phyloP scores from a whole-genome alignment of 2,329 filamentous ascomycete species.

The Venturia asperata region DNA sequence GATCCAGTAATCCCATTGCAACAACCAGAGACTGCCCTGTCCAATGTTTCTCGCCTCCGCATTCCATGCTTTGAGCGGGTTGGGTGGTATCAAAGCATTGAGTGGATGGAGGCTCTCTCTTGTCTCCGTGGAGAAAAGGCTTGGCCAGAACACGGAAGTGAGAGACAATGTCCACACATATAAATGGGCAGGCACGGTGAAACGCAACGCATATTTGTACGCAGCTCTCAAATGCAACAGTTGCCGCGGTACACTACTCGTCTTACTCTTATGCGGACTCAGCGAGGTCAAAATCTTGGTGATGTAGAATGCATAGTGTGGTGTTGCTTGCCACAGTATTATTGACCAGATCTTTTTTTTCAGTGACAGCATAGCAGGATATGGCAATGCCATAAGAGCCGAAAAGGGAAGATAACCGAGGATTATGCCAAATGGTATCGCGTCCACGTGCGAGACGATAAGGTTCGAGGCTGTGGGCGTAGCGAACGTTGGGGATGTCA shows the following conservation, averaged over 20 bases:
- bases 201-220: constrained; percentile 13
- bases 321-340: constrained; percentile 10
- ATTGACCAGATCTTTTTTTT: constrained; percentile 14
- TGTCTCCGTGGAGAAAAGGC: neutral
- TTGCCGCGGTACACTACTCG: neutral
- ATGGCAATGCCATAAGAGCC: neutral
- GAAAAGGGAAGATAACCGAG: neutral
- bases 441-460: neutral
- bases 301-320: constrained; percentile 15
- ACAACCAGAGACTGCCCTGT: constrained; percentile 5
- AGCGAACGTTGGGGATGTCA: constrained; percentile 11
- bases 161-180: constrained; percentile 9
- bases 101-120: constrained; percentile 4
- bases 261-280: constrained; percentile 8
- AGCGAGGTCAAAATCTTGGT: neutral
- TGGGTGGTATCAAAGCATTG: constrained; percentile 7
- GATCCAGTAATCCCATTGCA: constrained; percentile 17
- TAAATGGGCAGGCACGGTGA: neutral
- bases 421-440: constrained; percentile 13
- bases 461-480: constrained; percentile 8
- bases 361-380: neutral
- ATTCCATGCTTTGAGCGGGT: neutral
- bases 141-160: neutral
- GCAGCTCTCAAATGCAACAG: constrained; percentile 7
- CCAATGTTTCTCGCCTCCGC: neutral